Percentiles rank a stretch among this genome's conserved stretches.
phyloP scores from a whole-genome alignment of 345 rosid genomes.

The Kandelia obovata region DNA sequence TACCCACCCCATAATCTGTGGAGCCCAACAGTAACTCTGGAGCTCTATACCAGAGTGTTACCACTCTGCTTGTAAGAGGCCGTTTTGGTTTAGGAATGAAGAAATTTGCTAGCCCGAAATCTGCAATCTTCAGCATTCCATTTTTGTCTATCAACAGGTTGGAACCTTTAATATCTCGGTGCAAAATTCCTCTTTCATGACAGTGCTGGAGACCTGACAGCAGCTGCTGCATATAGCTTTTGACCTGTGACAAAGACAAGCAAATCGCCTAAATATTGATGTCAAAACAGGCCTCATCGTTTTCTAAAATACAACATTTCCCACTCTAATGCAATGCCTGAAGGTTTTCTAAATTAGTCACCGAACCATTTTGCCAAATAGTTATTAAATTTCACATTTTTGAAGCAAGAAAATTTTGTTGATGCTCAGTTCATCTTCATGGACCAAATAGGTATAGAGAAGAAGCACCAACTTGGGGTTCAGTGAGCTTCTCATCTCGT shows the following conservation, averaged over 20 bases:
- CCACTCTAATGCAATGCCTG: no score
- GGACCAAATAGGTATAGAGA: background rate
- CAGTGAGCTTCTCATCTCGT: constrained; percentile 62
- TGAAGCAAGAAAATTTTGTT: background rate
- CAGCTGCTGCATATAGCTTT: constrained; percentile 78
- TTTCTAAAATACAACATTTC: no score
- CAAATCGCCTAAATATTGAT: background rate
- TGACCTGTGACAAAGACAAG: constrained; percentile 42
- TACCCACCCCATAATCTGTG: constrained; percentile 75
- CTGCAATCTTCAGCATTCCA: constrained; percentile 75
- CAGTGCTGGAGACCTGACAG: constrained; percentile 79
- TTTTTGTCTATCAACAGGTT: constrained; percentile 63
- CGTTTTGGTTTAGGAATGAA: constrained; percentile 46
- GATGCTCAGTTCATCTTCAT: background rate
- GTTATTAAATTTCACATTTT: no score
- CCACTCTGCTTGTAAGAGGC: constrained; percentile 77
- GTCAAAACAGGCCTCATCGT: background rate
- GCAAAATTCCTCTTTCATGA: constrained; percentile 76
- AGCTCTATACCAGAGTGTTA: constrained; percentile 89
- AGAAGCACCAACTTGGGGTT: constrained; percentile 50
- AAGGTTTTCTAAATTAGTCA: no score
- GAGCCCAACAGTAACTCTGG: constrained; percentile 78
- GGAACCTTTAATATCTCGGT: constrained; percentile 80
- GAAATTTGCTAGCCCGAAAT: constrained; percentile 74
- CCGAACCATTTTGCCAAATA: no score